Conservation (phyloP, 805 yeast species). For the Candida ovalis region DNA sequence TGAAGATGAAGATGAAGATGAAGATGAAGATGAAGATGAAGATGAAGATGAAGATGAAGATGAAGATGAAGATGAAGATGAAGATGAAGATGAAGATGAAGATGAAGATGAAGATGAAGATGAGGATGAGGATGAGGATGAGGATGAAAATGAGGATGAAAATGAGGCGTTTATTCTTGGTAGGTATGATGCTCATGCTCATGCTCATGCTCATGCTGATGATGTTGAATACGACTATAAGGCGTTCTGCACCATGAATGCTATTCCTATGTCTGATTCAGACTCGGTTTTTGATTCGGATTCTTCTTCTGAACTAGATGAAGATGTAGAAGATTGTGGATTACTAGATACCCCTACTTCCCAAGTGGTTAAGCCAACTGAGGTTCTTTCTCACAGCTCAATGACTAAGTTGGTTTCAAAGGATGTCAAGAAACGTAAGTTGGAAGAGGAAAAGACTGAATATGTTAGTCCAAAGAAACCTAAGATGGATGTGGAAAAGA, state of each 20-base stretch:
- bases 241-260: too few relatives aligned
- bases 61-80: neutral
- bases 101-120: neutral
- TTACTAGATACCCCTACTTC: too few relatives aligned
- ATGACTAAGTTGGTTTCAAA: neutral
- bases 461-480: constrained; percentile 1
- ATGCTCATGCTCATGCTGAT: too few relatives aligned
- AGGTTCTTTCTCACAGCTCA: too few relatives aligned
- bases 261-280: neutral
- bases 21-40: neutral
- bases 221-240: too few relatives aligned
- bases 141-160: neutral
- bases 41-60: neutral
- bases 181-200: too few relatives aligned
- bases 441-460: neutral
- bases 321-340: neutral
- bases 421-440: neutral
- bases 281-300: neutral
- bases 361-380: too few relatives aligned
- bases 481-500: too few relatives aligned
- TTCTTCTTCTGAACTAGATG: constrained; percentile 13
- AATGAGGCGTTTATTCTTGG: neutral
- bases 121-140: neutral
- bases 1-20: neutral
- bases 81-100: neutral